Evolutionary conservation across 1,284 basidiomycete genomes (phyloP), one percentile per base, ranked within the genome.

Genomic region (Butyriboletus appendiculatus): DNA sequence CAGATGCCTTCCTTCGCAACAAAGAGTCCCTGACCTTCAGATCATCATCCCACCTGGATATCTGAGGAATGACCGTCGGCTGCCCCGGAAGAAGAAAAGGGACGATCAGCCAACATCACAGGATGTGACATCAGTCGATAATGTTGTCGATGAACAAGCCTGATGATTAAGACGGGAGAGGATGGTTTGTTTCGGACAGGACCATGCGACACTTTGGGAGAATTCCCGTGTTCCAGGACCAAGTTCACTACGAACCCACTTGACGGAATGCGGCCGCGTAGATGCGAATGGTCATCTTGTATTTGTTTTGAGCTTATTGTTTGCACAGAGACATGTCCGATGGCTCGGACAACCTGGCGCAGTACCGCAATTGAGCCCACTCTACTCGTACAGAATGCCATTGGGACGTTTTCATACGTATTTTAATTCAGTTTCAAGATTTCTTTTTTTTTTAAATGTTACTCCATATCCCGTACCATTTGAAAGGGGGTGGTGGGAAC

Each of bases 41-140:
- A 40, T 73, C 3, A 42, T 62, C 26, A 16, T 12, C 5, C 55
- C 70, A 20, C 49, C 58, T n/a, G 54, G 59, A 39, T 39, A 59
- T 40, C 55, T 67, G 41, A 76, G 68, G 66, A 65, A 78, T 41
- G 59, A 61, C 28, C 56, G 65, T n/a, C 65, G 70, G 24, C 54
- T 73, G 12, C 75, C 75, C 10, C 53, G 59, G 20, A 62, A 65
- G 46, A 47, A 35, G 50, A 32, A 50, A 8, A 28, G 8, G 34
- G 37, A 52, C 3, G 18, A 52, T 9, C 41, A 51, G 12, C 26
- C 26, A 24, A 45, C 35, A 38, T n/a, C 45, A 22, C 37, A 43
- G 2, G 55, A 50, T 6, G 32, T 22, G 38, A 26, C 24, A 14
- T 37, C 18, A n/a, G 33, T 12, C 5, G 10, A 30, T 26, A 11